A percentile compares a stretch with the other conserved stretches of the same genome.
Evolutionary conservation across 2,329 filamentous ascomycete genomes (phyloP).

Genomic region (Juglanconis sp.): DNA sequence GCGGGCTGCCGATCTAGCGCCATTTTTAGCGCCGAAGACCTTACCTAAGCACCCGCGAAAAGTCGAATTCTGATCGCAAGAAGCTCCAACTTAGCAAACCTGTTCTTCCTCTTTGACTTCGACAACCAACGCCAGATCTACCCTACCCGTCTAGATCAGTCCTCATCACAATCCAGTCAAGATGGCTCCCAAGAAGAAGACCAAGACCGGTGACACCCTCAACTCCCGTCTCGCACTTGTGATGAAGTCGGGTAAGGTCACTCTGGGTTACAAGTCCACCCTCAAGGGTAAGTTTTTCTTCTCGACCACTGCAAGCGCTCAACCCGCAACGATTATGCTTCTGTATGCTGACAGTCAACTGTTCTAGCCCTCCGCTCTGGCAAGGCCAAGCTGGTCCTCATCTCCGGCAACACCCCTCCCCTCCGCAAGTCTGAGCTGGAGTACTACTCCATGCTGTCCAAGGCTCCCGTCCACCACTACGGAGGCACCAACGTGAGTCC

Average conservation of each 20-base stretch:
- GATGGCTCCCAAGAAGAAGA: constrained; percentile 72
- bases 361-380: constrained; percentile 77
- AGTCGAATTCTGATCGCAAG: neutral
- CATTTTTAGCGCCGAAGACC: neutral
- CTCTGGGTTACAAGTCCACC: constrained; percentile 84
- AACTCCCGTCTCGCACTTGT: constrained; percentile 60
- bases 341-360: constrained; percentile 52
- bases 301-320: neutral
- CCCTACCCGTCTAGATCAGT: constrained; percentile 1
- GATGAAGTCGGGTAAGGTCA: constrained; percentile 73
- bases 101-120: neutral
- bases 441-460: constrained; percentile 90
- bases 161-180: constrained; percentile 42
- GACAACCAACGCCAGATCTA: constrained; percentile 17
- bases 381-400: constrained; percentile 96
- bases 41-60: constrained; percentile 11
- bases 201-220: constrained; percentile 77
- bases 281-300: constrained; percentile 25
- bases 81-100: neutral
- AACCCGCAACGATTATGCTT: neutral
- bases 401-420: constrained; percentile 91
- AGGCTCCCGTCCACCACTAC: constrained; percentile 97
- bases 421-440: constrained; percentile 97
- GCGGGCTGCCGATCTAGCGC: neutral
- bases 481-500: constrained; percentile 95